A percentile compares a stretch with the other conserved stretches of the same genome.
Evolutionary conservation across 78 protist genomes (phyloP).

Genomic region (Guillardia theta): DNA sequence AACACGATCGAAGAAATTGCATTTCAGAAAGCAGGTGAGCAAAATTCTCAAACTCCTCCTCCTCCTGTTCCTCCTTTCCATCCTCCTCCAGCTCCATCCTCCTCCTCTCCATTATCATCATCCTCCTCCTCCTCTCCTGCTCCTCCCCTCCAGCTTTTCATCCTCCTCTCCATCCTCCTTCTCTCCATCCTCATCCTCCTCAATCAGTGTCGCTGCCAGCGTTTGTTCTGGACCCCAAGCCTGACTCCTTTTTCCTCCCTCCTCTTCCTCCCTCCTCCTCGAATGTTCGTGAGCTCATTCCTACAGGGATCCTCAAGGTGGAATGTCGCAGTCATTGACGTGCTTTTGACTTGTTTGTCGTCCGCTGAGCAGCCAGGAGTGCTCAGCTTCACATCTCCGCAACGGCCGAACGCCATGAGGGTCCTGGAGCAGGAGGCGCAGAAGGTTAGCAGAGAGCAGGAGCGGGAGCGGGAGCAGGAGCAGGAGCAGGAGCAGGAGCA

Average conservation of each 20-base stretch:
- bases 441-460: too few species aligned
- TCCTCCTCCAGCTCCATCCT: neutral
- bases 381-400: neutral
- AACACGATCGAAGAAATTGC: constrained; percentile 40
- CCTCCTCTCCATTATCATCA: neutral
- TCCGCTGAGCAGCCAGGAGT: neutral
- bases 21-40: constrained; percentile 45
- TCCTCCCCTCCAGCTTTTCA: neutral
- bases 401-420: neutral
- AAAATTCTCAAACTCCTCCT: neutral
- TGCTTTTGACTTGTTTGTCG: neutral
- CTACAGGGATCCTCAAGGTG: neutral
- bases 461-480: too few species aligned
- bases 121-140: neutral
- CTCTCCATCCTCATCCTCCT: neutral
- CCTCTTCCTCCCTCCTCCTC: neutral
- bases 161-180: neutral
- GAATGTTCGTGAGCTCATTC: neutral
- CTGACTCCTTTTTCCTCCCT: neutral
- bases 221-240: too few species aligned
- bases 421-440: too few species aligned
- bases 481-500: too few species aligned
- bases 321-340: neutral
- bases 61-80: neutral
- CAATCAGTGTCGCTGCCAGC: too few species aligned